These are phyloP conservation scores for Paspalum notatum DNA, from an alignment of 176 grass and related monocot species.

Conservation along the genomic window DNA sequence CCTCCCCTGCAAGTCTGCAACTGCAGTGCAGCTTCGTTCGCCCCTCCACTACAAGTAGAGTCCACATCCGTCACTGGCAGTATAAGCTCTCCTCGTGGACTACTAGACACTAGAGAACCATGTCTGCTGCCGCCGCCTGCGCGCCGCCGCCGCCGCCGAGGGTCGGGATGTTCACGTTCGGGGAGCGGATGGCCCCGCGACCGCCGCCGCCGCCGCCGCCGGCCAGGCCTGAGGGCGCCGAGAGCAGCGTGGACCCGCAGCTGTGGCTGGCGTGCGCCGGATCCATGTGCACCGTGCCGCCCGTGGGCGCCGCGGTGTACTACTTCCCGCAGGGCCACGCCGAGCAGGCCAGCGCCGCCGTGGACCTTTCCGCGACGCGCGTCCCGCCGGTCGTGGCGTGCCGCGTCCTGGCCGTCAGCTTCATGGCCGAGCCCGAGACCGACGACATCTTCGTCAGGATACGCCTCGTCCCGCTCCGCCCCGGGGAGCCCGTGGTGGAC, in stretches of 20 bases:
- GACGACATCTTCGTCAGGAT: constrained; percentile 86
- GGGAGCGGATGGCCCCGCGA: constrained; percentile 18
- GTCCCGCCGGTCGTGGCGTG: constrained; percentile 61
- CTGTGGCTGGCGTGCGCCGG: constrained; percentile 97
- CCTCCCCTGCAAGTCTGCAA: not conserved
- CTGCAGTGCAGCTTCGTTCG: not conserved
- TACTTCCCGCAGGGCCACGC: constrained; percentile 99
- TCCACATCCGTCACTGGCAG: not conserved
- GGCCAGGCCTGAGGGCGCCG: not conserved
- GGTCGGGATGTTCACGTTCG: constrained; percentile 50
- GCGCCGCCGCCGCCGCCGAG: too few species aligned
- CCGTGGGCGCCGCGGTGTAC: constrained; percentile 79
- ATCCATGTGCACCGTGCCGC: constrained; percentile 75
- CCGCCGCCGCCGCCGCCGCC: not conserved
- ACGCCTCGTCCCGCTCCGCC: constrained; percentile 55
- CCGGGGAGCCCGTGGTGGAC: constrained; percentile 41
- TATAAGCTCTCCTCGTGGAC: constrained; percentile 5
- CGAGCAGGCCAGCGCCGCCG: constrained; percentile 67
- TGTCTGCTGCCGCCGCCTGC: constrained; percentile 2
- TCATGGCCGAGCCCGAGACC: constrained; percentile 66
- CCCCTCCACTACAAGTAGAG: not conserved
- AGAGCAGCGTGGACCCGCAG: constrained; percentile 59
- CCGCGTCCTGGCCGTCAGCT: constrained; percentile 64
- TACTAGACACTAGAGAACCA: not conserved
- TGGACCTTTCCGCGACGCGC: constrained; percentile 41